Conservation (phyloP, 176 grass and related monocot genomes). For the Lolium multiflorum region DNA sequence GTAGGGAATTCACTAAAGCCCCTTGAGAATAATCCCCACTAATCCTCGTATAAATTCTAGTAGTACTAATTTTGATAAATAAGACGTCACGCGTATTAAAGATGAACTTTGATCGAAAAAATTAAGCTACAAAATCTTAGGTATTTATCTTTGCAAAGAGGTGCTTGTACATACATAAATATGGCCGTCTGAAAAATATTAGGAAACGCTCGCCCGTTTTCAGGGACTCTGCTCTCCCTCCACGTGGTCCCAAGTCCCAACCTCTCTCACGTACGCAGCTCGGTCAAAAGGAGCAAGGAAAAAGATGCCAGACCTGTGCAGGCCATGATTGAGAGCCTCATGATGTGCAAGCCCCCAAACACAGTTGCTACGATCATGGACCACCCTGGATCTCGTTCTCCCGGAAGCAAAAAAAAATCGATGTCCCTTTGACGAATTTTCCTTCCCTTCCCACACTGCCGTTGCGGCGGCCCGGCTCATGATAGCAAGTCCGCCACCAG, state of each 20-base stretch:
- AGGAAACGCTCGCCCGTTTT: too few relatives aligned
- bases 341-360: constrained; percentile 34
- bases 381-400: constrained; percentile 28
- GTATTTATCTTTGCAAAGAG: too few relatives aligned
- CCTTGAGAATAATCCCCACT: too few relatives aligned
- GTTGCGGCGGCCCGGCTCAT: constrained; percentile 8
- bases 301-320: constrained; percentile 1
- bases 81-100: too few relatives aligned
- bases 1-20: too few relatives aligned
- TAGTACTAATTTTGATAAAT: too few relatives aligned
- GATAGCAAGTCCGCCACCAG: not conserved
- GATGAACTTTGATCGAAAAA: too few relatives aligned
- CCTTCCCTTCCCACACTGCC: not conserved
- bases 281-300: constrained; percentile 44
- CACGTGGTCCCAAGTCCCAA: constrained; percentile 10
- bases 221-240: not conserved
- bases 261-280: not conserved
- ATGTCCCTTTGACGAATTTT: constrained; percentile 2
- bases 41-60: too few relatives aligned
- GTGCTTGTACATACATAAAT: too few relatives aligned
- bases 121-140: too few relatives aligned
- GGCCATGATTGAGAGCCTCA: constrained; percentile 40
- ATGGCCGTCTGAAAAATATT: too few relatives aligned
- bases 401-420: not conserved
- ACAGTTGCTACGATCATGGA: constrained; percentile 27